Evolutionary conservation across 2,329 filamentous ascomycete species (phyloP), one percentile per base, ranked within the genome.

Genomic region (Pseudocercospora eumusae): DNA sequence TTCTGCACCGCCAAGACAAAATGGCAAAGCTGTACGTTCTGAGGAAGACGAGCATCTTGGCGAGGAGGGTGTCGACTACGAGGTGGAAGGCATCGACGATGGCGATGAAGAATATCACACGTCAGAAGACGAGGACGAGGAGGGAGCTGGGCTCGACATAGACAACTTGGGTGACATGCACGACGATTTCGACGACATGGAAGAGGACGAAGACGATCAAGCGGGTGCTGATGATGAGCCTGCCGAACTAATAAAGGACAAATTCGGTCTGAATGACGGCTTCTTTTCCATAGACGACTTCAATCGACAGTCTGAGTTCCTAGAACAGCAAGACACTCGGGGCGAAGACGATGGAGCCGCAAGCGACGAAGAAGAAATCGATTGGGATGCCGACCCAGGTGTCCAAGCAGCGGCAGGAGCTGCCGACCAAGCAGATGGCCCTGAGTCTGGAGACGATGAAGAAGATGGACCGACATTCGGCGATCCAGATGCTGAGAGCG

Each of bases 251-350:
- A 79, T 86, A 8, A 82, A 88, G 69, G 92, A 98, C 71, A 87
- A 87, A 3, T 83, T 95, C 72, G 92, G 92, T 6, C 85, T 99
- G 31, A 98, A 99, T 72, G 95, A 99, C 73, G 93, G 92, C 4
- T 99, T 99, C 80, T 99, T 99, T 79, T 96, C 92, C 15, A 93
- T 99, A 70, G 93, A 98, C 71, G 88, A 96, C 63, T 99, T 99
- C 84, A 99, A 99, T 81, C 91, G 89, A 74, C 91, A 96, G 74
- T 91, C 92, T 1, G 91, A 96, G 71, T 89, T 89, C 73, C 87
- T 97, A 54, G 95, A 99, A 76, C 87, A 91, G 66, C 89, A 92
- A 75, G 93, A 98, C 75, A 84, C 85, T 27, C 83, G 85, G 66
- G 92, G 89, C 27, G 91, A 93, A 68, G 88, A 89, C 69, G 88